A percentile compares a stretch with the other conserved stretches of the same genome.
Conservation (phyloP, 164 flowering plant genomes). For the Sedum album region DNA sequence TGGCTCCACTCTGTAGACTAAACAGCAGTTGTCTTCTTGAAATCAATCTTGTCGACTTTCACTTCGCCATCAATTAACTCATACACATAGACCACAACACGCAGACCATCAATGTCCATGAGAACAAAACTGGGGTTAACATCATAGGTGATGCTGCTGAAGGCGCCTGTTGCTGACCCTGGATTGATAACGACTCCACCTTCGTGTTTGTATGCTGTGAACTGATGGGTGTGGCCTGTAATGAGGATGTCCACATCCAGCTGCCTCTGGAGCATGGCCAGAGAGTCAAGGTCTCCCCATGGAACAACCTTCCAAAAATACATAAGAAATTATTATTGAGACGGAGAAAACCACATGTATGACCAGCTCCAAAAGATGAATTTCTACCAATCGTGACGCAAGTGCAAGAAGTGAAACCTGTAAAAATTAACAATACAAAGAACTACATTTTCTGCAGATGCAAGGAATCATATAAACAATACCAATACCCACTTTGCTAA, state of each 20-base stretch:
- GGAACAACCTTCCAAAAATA: constrained; percentile 55
- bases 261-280: constrained; percentile 96
- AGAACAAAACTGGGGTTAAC: constrained; percentile 84
- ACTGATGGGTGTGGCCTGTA: constrained; percentile 88
- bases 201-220: constrained; percentile 79
- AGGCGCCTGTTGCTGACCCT: constrained; percentile 80
- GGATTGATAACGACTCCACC: constrained; percentile 87
- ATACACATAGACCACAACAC: constrained; percentile 80
- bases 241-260: constrained; percentile 93
- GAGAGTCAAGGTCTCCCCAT: constrained; percentile 94
- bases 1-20: neutral
- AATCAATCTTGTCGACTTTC: constrained; percentile 88
- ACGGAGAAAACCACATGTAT: neutral
- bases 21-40: constrained; percentile 55
- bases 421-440: neutral
- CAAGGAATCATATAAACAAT: neutral
- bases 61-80: constrained; percentile 87
- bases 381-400: too few species aligned
- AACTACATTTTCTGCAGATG: neutral
- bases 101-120: constrained; percentile 78
- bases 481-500: neutral
- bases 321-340: neutral
- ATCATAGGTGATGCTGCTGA: constrained; percentile 81
- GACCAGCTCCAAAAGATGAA: neutral
- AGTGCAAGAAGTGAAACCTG: neutral